These are phyloP conservation scores for Dendryphion nanum DNA, from an alignment of 2,329 filamentous ascomycete species.

Conservation along the genomic window DNA sequence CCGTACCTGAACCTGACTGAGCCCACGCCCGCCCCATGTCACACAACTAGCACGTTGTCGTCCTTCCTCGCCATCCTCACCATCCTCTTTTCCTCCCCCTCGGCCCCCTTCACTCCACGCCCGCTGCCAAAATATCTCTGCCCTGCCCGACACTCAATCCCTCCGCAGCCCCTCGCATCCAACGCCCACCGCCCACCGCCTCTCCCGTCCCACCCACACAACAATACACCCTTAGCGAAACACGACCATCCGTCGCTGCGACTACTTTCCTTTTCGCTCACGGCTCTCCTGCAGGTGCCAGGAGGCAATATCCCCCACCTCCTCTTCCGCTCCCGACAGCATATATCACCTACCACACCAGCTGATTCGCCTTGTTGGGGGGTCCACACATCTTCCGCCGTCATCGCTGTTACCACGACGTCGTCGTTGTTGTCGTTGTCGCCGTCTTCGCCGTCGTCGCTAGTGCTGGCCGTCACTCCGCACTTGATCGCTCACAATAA, in stretches of 20 bases:
- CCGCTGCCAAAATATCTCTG: background rate
- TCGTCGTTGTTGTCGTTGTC: no score
- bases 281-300: background rate
- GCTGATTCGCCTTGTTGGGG: no score
- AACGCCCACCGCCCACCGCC: background rate
- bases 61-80: no score
- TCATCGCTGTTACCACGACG: no score
- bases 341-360: no score
- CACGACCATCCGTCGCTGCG: background rate
- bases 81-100: no score
- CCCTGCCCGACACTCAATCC: background rate
- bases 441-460: no score
- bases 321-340: background rate
- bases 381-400: no score
- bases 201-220: background rate
- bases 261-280: background rate
- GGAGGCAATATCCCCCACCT: background rate
- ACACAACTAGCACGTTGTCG: constrained; percentile 1
- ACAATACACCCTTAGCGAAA: no score
- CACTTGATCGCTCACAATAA: no score
- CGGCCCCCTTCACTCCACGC: no score
- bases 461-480: no score
- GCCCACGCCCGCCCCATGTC: background rate
- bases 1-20: background rate
- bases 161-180: background rate